phyloP scores from a whole-genome alignment of 2,329 filamentous ascomycete genomes.

The Colletotrichum tabaci region DNA sequence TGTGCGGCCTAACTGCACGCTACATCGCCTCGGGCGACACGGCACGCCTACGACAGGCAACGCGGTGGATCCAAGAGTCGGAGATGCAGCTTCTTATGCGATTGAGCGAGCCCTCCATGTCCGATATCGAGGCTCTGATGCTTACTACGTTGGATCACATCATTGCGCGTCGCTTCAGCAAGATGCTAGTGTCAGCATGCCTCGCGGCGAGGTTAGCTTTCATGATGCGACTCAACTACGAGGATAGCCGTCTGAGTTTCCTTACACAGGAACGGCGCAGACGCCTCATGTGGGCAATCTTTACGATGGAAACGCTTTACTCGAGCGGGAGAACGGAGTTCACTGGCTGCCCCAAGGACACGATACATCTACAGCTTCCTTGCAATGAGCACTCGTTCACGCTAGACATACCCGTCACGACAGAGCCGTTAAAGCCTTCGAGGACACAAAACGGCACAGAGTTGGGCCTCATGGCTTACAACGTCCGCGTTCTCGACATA shows the following conservation, averaged over 20 bases:
- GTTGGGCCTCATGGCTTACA: slow-evolving; percentile 34
- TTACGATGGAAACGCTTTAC: slow-evolving; percentile 38
- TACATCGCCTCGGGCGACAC: slow-evolving; percentile 22
- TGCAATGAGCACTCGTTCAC: slow-evolving; percentile 34
- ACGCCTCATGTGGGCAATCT: slow-evolving; percentile 46
- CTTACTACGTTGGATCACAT: slow-evolving; percentile 44
- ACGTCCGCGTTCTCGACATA: slow-evolving; percentile 32
- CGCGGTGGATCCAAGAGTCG: slow-evolving; percentile 47
- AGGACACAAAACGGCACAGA: not conserved
- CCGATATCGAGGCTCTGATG: slow-evolving; percentile 45
- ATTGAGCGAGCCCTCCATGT: slow-evolving; percentile 39
- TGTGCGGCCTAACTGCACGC: slow-evolving; percentile 35
- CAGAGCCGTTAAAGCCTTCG: slow-evolving; percentile 18
- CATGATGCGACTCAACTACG: slow-evolving; percentile 45
- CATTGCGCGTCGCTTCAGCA: slow-evolving; percentile 43
- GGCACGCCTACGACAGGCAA: slow-evolving; percentile 11
- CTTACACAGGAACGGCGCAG: slow-evolving; percentile 42
- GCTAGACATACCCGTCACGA: slow-evolving; percentile 34
- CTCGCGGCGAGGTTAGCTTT: slow-evolving; percentile 42
- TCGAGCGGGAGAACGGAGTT: slow-evolving; percentile 35
- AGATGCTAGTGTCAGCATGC: slow-evolving; percentile 45
- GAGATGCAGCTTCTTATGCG: slow-evolving; percentile 41
- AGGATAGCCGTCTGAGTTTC: slow-evolving; percentile 41
- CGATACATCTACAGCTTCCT: slow-evolving; percentile 30
- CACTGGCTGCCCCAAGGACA: slow-evolving; percentile 29